Conservation (phyloP, 345 rosid genomes). For the Clausena lansium region DNA sequence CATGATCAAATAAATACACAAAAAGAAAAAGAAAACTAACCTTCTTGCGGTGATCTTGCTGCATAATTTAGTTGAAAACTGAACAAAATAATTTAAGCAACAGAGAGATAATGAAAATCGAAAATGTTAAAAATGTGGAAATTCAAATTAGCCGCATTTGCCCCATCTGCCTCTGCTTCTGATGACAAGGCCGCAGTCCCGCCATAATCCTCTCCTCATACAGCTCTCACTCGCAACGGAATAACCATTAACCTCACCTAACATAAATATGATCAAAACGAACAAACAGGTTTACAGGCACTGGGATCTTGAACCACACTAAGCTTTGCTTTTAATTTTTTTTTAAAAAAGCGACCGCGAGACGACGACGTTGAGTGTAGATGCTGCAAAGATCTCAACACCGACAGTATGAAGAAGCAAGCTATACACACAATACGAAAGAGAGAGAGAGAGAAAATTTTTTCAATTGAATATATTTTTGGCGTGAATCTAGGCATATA, state of each 20-base stretch:
- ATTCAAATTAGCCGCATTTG: slow-evolving; percentile 65
- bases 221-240: slow-evolving; percentile 19
- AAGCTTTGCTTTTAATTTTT: background rate
- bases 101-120: no score
- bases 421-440: no score
- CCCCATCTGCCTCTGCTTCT: slow-evolving; percentile 76
- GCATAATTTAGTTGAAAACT: slow-evolving; percentile 36
- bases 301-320: slow-evolving; percentile 8
- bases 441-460: background rate
- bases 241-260: slow-evolving; percentile 8
- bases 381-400: slow-evolving; percentile 51
- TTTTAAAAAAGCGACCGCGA: background rate
- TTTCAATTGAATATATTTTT: slow-evolving; percentile 5
- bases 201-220: slow-evolving; percentile 48
- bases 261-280: slow-evolving; percentile 29
- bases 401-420: slow-evolving; percentile 36
- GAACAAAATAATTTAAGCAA: background rate
- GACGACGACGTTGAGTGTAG: slow-evolving; percentile 14
- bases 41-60: slow-evolving; percentile 84
- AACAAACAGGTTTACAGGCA: background rate
- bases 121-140: background rate
- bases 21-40: slow-evolving; percentile 24
- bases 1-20: background rate
- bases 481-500: slow-evolving; percentile 40
- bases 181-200: slow-evolving; percentile 55